Base-by-base conservation (phyloP, 1,139 yeast species). In the Pichia sp. region DNA sequence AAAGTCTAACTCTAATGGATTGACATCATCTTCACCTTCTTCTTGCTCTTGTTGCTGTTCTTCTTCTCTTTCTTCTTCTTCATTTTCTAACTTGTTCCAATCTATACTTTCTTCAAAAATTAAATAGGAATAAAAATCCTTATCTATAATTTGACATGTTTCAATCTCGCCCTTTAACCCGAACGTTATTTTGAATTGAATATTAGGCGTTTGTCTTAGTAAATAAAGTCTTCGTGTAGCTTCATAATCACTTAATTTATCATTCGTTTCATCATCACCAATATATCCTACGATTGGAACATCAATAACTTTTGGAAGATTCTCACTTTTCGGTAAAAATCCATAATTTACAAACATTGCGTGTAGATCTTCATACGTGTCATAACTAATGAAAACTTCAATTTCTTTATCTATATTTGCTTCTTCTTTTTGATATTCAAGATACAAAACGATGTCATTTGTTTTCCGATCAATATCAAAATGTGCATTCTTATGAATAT, bases 401-500 rank as follows among this genome's bases (percentile, higher is more conserved):
- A 60, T 60, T n/a, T 47, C 56, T n/a, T 28, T 46, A 18, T 47
- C 47, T 2, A 47, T 44, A 16, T n/a, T 30, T 3, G 5, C 6
- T 7, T 18, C 19, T 6, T n/a, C 30, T 5, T 29, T 44, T 5
- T 56, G 54, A 13, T 51, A 19, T 28, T 70, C 70, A 16, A 70
- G 55, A 27, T 67, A 65, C 46, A 80, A 64, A 0, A 84, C 44
- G 3, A 83, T 70, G 52, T 80, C 86, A 3, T 70, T 66, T 4
- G 70, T 73, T 0, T 52, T 44, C 27, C 73, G 68, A 62, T 83
- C 89, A 16, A 83, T 73, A 63, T 84, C 93, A 67, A 83, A 84
- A 58, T 71, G 74, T 0, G 86, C 77, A 64, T 81, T 83, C 47
- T 70, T 67, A 8, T 56, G 41, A 43, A 66, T 68, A 45, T 67